These are phyloP conservation scores for Paecilomyces fulvus DNA, from an alignment of 2,329 filamentous ascomycete genomes.

Conservation along the genomic window DNA sequence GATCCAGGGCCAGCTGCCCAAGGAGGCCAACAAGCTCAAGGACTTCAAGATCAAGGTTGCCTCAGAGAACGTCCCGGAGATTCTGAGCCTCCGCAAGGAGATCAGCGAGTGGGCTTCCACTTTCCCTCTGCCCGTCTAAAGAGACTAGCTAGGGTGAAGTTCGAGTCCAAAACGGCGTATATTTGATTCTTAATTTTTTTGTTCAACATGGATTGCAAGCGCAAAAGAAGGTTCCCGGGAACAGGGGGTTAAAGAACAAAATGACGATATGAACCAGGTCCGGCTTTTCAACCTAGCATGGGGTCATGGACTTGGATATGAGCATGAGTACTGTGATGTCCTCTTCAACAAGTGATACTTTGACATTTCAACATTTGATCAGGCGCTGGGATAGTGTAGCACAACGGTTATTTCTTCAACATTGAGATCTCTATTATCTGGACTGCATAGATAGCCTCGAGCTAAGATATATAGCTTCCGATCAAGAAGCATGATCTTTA, in stretches of 20 bases:
- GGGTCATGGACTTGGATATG: neutral
- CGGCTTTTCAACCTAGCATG: neutral
- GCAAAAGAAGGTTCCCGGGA: too few relatives aligned
- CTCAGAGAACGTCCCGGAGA: slow-evolving; percentile 67
- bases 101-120: slow-evolving; percentile 76
- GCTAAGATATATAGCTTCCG: neutral
- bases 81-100: slow-evolving; percentile 80
- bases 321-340: neutral
- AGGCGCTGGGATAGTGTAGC: neutral
- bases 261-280: neutral
- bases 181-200: neutral
- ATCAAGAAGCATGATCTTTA: neutral
- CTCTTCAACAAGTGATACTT: neutral
- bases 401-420: neutral
- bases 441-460: neutral
- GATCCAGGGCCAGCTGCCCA: slow-evolving; percentile 74
- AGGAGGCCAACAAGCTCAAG: slow-evolving; percentile 98
- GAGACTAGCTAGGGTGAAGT: neutral
- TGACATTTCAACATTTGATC: neutral
- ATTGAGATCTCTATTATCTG: neutral
- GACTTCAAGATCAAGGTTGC: slow-evolving; percentile 95
- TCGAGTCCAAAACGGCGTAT: neutral
- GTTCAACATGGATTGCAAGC: neutral
- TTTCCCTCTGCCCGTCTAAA: slow-evolving; percentile 73
- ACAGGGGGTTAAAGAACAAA: neutral